Base-by-base conservation (phyloP, 441 rosid species). In the Eruca vesicaria region DNA sequence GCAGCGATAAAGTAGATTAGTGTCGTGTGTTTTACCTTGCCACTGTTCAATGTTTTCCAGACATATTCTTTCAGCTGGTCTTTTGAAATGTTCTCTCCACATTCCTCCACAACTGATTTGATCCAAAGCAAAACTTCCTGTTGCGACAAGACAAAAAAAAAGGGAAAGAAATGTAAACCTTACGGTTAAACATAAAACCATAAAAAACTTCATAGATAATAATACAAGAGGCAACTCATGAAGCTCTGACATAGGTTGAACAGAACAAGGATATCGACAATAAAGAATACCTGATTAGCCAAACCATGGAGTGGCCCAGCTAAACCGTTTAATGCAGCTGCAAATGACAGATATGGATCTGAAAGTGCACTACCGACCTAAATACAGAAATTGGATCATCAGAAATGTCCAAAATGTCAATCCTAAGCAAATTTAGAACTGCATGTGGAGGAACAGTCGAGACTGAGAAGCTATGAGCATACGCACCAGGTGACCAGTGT, bases 241-340 rank as follows among this genome's bases (percentile, higher is more conserved):
- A 61, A 65, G 41, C 66, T 63, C 75, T 69, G 26, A 0, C 16
- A 29, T 41, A 45, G 20, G 19, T 59, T 77, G 38, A 71, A 61
- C 41, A 29, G 21, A 60, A 15, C 50, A 15, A n/a, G 18, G n/a
- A 36, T n/a, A 63, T 21, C 26, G 29, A 63, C 3, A 21, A 36
- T 16, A 26, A 29, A 36, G 32, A 41, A 14, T 83, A 96, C 99
- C 97, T 96, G 99, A 88, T 96, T 93, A 68, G 99, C 97, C 88
- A 96, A 84, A 76, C 99, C 98, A 82, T 96, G 99, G 52, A 96
- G 98, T 66, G 99, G 99, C 50, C 99, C 98, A 82, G 97, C 96
- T 82, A 96, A 92, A 78, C 99, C 99, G 83, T 93, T 93, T 82
- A 93, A 81, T 18, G 97, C 99, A 74, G 97, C 98, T 4, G 97